A percentile compares a stretch with the other conserved stretches of the same genome.
phyloP scores from a whole-genome alignment of 345 rosid species.

The Reutealis trisperma region DNA sequence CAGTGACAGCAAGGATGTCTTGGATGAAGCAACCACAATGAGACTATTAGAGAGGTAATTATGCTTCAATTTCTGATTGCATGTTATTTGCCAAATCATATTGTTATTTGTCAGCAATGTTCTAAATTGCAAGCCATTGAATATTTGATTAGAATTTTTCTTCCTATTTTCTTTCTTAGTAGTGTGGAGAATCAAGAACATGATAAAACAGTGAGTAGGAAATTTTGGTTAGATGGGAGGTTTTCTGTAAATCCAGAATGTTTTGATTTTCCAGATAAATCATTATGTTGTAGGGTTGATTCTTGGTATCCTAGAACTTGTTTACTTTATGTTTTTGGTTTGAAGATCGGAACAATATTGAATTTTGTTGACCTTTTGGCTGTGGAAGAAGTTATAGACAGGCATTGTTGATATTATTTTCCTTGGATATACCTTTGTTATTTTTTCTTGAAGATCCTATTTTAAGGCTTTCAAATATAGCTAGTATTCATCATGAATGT shows the following conservation, averaged over 20 bases:
- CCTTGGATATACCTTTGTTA: not conserved
- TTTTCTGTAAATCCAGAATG: not conserved
- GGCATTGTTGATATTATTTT: not conserved
- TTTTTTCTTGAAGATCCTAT: not conserved
- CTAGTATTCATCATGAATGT: not conserved
- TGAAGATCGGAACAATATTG: not conserved
- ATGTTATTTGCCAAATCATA: not conserved
- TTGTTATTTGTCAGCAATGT: not conserved
- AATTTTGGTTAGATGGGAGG: not conserved
- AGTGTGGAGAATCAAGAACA: not conserved
- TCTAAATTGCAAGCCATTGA: conserved; percentile 8
- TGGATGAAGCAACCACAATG: conserved; percentile 99
- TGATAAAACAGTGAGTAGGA: no score
- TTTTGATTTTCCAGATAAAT: not conserved
- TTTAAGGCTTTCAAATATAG: not conserved
- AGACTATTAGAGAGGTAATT: conserved; percentile 88
- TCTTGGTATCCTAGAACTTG: not conserved
- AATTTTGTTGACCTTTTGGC: conserved; percentile 1
- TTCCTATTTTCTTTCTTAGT: not conserved
- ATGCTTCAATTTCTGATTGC: not conserved
- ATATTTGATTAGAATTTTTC: not conserved
- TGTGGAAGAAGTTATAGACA: not conserved
- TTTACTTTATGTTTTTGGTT: not conserved
- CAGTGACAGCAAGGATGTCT: conserved; percentile 90
- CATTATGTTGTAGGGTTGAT: not conserved